These are phyloP conservation scores for Yarrowia alimentaria DNA, from an alignment of 805 yeast genomes.

Conservation along the genomic window DNA sequence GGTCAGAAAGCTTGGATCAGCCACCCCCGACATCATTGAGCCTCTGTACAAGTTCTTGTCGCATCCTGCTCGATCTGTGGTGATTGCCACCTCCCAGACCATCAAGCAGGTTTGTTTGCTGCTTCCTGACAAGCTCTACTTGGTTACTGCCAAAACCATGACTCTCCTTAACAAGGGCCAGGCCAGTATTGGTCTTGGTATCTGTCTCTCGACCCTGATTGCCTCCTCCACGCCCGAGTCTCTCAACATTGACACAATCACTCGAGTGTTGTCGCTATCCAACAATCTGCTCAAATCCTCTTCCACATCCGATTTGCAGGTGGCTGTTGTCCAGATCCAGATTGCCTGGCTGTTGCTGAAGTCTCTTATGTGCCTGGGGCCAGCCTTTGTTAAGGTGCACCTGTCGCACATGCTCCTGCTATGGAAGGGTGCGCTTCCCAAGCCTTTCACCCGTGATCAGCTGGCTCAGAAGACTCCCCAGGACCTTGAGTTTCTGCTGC, in stretches of 20 bases:
- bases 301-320: slow-evolving; percentile 43
- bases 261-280: slow-evolving; percentile 40
- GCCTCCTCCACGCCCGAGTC: slow-evolving; percentile 34
- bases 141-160: slow-evolving; percentile 35
- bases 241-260: slow-evolving; percentile 47
- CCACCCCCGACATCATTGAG: slow-evolving; percentile 30
- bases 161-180: slow-evolving; percentile 31
- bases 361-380: slow-evolving; percentile 64
- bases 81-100: slow-evolving; percentile 28
- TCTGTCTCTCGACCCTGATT: slow-evolving; percentile 35
- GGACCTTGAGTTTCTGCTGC: slow-evolving; percentile 43
- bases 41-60: slow-evolving; percentile 25
- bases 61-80: slow-evolving; percentile 30
- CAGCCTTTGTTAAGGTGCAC: slow-evolving; percentile 53
- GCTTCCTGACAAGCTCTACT: slow-evolving; percentile 29
- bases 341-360: slow-evolving; percentile 62
- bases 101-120: slow-evolving; percentile 30
- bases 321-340: slow-evolving; percentile 42
- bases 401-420: slow-evolving; percentile 57
- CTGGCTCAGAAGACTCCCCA: slow-evolving; percentile 41
- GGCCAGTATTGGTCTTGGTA: slow-evolving; percentile 36
- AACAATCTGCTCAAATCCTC: slow-evolving; percentile 46
- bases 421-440: slow-evolving; percentile 60
- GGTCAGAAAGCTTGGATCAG: slow-evolving; percentile 37
- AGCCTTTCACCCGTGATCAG: slow-evolving; percentile 46